phyloP scores from a whole-genome alignment of 805 yeast genomes.

The Cyberlindnera misumaiensis region DNA sequence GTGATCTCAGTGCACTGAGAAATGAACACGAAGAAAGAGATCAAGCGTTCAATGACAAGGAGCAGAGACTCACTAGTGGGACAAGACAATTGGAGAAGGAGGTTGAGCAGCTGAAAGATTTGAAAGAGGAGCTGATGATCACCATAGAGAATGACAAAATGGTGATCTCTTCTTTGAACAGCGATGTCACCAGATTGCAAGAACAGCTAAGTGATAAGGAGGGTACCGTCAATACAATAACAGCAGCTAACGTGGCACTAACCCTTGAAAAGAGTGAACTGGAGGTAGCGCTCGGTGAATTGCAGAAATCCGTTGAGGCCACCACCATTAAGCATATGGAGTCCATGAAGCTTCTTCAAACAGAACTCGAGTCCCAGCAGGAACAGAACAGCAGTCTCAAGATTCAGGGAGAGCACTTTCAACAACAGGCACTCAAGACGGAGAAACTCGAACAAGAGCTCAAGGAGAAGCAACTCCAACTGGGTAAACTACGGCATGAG shows the following conservation, averaged over 20 bases:
- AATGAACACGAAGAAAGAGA: constrained; percentile 27
- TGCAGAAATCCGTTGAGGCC: constrained; percentile 3
- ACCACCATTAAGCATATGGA: constrained; percentile 4
- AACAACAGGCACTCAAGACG: constrained; percentile 14
- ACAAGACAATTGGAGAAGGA: constrained; percentile 4
- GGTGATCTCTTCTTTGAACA: constrained; percentile 28
- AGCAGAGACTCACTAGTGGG: neutral
- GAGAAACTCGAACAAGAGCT: constrained; percentile 44
- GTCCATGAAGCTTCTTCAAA: constrained; percentile 8
- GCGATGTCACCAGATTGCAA: constrained; percentile 32
- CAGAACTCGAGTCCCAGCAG: constrained; percentile 25
- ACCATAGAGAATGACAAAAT: constrained; percentile 30
- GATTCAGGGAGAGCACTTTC: neutral
- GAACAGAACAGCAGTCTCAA: constrained; percentile 6
- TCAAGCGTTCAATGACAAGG: constrained; percentile 1
- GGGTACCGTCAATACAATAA: neutral
- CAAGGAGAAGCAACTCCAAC: constrained; percentile 65
- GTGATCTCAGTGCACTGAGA: constrained; percentile 31
- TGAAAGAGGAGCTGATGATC: constrained; percentile 31
- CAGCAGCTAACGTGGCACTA: constrained; percentile 1
- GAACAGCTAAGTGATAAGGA: constrained; percentile 9
- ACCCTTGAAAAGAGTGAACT: constrained; percentile 3
- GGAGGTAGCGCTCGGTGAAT: neutral
- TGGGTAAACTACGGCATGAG: constrained; percentile 92
- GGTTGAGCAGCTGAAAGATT: constrained; percentile 28